phyloP scores from a whole-genome alignment of 176 grass and related monocot species.

The Carex cristatella region DNA sequence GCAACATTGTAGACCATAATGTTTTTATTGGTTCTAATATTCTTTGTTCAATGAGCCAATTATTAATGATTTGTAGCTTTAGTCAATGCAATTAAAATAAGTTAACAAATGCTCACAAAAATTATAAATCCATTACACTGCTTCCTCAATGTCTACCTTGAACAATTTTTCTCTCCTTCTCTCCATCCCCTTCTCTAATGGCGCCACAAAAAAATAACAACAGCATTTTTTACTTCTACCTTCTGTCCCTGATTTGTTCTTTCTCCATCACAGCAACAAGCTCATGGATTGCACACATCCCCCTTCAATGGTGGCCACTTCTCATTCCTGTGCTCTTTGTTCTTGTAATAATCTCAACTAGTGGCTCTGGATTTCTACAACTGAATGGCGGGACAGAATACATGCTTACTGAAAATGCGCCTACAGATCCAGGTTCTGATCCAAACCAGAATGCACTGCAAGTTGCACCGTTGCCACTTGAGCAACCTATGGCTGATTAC shows the following conservation, averaged over 20 bases:
- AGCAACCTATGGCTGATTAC: not conserved
- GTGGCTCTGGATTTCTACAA: not conserved
- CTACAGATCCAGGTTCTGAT: not conserved
- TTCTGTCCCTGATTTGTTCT: conserved; percentile 1
- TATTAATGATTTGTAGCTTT: not conserved
- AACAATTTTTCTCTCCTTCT: not conserved
- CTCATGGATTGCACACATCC: conserved; percentile 13
- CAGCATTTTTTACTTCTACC: not conserved
- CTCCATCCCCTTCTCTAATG: conserved; percentile 8
- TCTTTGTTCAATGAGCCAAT: not conserved
- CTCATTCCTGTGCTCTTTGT: conserved; percentile 1
- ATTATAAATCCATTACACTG: not conserved
- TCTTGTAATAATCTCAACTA: conserved; percentile 2
- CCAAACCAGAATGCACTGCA: not conserved
- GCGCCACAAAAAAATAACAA: not conserved
- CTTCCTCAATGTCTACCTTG: not conserved
- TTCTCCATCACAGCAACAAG: conserved; percentile 14
- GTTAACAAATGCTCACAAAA: not conserved
- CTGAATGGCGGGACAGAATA: not conserved
- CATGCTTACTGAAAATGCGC: not conserved
- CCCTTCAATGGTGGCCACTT: conserved; percentile 13
- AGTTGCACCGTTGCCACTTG: not conserved
- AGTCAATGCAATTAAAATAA: conserved; percentile 5
- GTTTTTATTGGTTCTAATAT: not conserved
- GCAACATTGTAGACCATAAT: not conserved